phyloP scores from a whole-genome alignment of 129 eudicot species.

The Flaveria robusta region DNA sequence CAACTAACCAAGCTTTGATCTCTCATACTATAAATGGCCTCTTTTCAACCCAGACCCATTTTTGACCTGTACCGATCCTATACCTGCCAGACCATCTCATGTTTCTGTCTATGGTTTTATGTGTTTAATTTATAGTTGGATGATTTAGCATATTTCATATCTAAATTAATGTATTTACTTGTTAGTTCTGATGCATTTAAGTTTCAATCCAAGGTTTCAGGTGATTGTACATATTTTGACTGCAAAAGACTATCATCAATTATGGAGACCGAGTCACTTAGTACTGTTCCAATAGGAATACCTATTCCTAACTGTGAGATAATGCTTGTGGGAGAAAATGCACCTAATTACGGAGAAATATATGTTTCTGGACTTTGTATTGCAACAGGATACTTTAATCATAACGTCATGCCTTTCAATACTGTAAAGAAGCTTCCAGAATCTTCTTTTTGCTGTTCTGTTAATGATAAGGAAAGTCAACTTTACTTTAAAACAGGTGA shows the following conservation, averaged over 20 bases:
- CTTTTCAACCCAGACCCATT: neutral
- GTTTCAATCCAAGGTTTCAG: conserved; percentile 65
- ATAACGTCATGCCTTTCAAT: conserved; percentile 38
- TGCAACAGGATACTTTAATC: conserved; percentile 68
- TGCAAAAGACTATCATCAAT: conserved; percentile 63
- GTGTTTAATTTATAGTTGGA: neutral
- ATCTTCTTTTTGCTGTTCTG: conserved; percentile 31
- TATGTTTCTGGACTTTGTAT: conserved; percentile 69
- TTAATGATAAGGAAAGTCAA: conserved; percentile 28
- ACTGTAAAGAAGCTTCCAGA: conserved; percentile 42
- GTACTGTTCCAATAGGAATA: conserved; percentile 79
- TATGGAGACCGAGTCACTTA: conserved; percentile 52
- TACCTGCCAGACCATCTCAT: neutral
- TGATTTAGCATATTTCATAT: conserved; percentile 6
- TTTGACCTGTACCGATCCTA: neutral
- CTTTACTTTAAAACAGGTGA: conserved; percentile 79
- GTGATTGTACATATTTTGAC: conserved; percentile 95
- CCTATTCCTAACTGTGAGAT: conserved; percentile 73
- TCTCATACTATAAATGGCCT: neutral
- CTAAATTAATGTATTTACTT: conserved; percentile 8
- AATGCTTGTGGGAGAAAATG: conserved; percentile 53
- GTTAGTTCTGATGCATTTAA: conserved; percentile 26
- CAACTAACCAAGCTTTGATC: neutral
- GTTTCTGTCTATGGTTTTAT: neutral
- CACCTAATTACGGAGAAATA: conserved; percentile 63